A percentile compares a stretch with the other conserved stretches of the same genome.
phyloP scores from a whole-genome alignment of 192 early-diverging fungal genomes.

The Pecoramyces ruminantium region DNA sequence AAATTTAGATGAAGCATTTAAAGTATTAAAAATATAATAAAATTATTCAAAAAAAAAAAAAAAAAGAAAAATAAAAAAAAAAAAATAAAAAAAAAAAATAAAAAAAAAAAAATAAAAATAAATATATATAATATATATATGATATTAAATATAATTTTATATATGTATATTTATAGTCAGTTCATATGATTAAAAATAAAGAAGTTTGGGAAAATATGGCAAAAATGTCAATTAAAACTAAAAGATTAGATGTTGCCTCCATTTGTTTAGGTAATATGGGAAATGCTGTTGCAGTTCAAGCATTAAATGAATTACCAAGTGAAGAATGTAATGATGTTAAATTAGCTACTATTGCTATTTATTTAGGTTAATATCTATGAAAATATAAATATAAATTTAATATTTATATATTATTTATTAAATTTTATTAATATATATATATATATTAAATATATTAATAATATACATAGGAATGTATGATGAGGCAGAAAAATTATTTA shows the following conservation, averaged over 20 bases:
- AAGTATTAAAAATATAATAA: conserved; percentile 3
- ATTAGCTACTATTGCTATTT: conserved; percentile 5
- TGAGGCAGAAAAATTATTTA: conserved; percentile 16
- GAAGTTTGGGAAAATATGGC: conserved; percentile 28
- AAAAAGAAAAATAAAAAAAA: no score
- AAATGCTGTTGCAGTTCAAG: conserved; percentile 16
- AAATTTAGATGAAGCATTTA: conserved; percentile 27
- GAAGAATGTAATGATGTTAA: neutral
- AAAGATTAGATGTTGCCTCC: conserved; percentile 14
- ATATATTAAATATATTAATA: no score
- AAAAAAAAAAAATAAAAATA: no score
- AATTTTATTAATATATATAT: no score
- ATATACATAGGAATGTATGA: conserved; percentile 19
- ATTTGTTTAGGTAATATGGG: conserved; percentile 22
- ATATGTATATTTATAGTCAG: conserved; percentile 11
- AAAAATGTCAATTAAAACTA: conserved; percentile 25
- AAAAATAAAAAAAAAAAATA: no score
- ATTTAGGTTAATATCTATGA: conserved; percentile 5
- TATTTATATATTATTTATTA: no score
- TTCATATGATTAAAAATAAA: conserved; percentile 19
- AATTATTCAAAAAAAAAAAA: neutral
- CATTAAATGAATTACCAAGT: neutral
- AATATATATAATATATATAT: no score
- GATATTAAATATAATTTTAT: no score
- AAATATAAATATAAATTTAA: no score